A percentile compares a stretch with the other conserved stretches of the same genome.
Conservation (phyloP, 495 filamentous ascomycete species). For the Penicillium goetzii region DNA sequence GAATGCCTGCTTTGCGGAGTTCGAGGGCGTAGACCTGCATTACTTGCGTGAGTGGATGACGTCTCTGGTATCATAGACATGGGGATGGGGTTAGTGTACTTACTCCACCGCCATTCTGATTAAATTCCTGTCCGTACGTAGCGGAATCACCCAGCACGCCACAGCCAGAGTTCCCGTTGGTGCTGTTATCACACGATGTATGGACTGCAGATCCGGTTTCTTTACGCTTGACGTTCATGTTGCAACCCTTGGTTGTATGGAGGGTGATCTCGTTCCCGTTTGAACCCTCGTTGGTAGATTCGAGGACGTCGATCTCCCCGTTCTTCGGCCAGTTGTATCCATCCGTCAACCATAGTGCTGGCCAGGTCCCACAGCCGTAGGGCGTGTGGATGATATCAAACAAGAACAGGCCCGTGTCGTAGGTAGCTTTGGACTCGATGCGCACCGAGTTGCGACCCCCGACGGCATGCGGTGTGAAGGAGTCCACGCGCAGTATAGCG, state of each 20-base stretch:
- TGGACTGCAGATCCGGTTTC: constrained; percentile 37
- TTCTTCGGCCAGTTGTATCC: constrained; percentile 59
- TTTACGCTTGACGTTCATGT: constrained; percentile 51
- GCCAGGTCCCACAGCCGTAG: constrained; percentile 44
- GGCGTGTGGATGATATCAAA: constrained; percentile 57
- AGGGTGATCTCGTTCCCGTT: constrained; percentile 50
- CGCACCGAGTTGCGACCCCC: constrained; percentile 57
- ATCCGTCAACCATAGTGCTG: constrained; percentile 66
- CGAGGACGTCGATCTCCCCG: constrained; percentile 56
- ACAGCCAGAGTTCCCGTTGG: constrained; percentile 47
- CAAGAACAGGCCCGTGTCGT: constrained; percentile 55
- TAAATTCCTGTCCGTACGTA: constrained; percentile 48
- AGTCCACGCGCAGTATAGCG: constrained; percentile 57
- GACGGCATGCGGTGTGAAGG: constrained; percentile 40
- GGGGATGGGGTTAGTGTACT: constrained; percentile 8
- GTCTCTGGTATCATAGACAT: background rate
- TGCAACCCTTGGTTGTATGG: constrained; percentile 47
- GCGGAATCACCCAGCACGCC: constrained; percentile 40
- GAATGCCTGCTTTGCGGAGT: constrained; percentile 37
- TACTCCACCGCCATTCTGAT: constrained; percentile 50
- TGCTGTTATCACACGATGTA: constrained; percentile 42
- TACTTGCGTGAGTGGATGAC: background rate
- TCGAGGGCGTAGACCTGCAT: constrained; percentile 41
- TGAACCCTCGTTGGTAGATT: constrained; percentile 46
- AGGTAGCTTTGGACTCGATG: constrained; percentile 53